Conservation (phyloP, 1,139 yeast genomes). For the Sugiyamaella paludigena region DNA sequence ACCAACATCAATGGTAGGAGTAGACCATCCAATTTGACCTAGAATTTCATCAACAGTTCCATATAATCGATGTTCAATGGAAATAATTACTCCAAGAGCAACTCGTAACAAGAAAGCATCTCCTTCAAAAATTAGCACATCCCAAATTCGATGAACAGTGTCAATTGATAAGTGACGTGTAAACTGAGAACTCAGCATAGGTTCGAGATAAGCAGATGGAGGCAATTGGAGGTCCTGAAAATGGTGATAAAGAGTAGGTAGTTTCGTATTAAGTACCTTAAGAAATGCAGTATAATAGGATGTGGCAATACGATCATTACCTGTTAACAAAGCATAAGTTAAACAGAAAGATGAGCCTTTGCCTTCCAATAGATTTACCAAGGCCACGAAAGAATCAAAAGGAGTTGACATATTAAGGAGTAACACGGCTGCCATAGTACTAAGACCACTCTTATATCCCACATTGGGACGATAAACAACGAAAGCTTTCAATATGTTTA, state of each 20-base stretch:
- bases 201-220: slow-evolving; percentile 40
- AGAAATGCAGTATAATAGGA: slow-evolving; percentile 46
- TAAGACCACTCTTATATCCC: slow-evolving; percentile 29
- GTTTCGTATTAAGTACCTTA: slow-evolving; percentile 45
- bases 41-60: slow-evolving; percentile 51
- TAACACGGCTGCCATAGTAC: slow-evolving; percentile 44
- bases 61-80: slow-evolving; percentile 52
- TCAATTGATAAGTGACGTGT: slow-evolving; percentile 41
- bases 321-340: slow-evolving; percentile 29
- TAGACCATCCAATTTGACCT: slow-evolving; percentile 36
- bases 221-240: slow-evolving; percentile 44
- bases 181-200: slow-evolving; percentile 40
- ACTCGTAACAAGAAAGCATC: slow-evolving; percentile 50
- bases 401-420: slow-evolving; percentile 41
- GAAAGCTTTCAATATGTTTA: slow-evolving; percentile 36
- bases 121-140: slow-evolving; percentile 61
- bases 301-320: slow-evolving; percentile 27
- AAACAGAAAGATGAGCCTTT: slow-evolving; percentile 22
- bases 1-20: slow-evolving; percentile 44
- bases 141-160: slow-evolving; percentile 47
- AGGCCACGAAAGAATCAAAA: slow-evolving; percentile 45
- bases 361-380: slow-evolving; percentile 46
- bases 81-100: slow-evolving; percentile 48
- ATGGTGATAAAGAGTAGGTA: slow-evolving; percentile 50
- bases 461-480: slow-evolving; percentile 33